Conservation (phyloP, 768 basidiomycete species). For the Cystobasidium ongulense region DNA sequence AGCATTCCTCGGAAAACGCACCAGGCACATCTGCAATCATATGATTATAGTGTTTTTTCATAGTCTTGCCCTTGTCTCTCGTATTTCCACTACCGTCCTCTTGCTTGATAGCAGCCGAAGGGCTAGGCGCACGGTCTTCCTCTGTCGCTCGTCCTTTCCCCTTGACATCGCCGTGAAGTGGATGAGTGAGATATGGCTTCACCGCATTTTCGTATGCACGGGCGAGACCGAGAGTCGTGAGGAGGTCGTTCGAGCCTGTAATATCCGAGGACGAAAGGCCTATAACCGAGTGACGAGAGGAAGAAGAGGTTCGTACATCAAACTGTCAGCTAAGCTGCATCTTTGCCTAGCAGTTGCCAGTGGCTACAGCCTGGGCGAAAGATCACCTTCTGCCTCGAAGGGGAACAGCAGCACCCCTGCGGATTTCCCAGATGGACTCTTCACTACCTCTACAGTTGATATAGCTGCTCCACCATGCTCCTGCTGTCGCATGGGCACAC, state of each 20-base stretch:
- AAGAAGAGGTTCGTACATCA: not conserved
- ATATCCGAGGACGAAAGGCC: conserved; percentile 19
- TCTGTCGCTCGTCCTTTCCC: conserved; percentile 30
- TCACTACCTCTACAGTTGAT: not conserved
- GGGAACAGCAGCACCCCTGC: not conserved
- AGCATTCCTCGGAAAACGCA: not conserved
- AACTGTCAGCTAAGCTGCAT: not conserved
- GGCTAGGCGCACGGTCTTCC: not conserved
- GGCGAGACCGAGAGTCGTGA: conserved; percentile 33
- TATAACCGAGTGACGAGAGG: not conserved
- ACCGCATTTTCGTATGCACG: conserved; percentile 38
- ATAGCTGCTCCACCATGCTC: not conserved
- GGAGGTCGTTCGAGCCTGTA: conserved; percentile 36
- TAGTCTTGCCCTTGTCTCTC: conserved; percentile 30
- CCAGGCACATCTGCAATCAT: conserved; percentile 40
- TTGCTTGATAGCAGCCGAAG: not conserved
- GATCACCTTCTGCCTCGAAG: not conserved
- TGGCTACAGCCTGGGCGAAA: not conserved
- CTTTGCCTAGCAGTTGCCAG: not conserved
- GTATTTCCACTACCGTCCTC: not conserved
- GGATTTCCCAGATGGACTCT: not conserved
- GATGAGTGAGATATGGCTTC: conserved; percentile 33
- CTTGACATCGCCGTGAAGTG: conserved; percentile 11
- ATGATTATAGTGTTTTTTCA: conserved; percentile 39
- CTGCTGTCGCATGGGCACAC: not conserved